Evolutionary conservation across 2,329 filamentous ascomycete genomes (phyloP), one percentile per base, ranked within the genome.

Genomic region (Drechslerella dactyloides): DNA sequence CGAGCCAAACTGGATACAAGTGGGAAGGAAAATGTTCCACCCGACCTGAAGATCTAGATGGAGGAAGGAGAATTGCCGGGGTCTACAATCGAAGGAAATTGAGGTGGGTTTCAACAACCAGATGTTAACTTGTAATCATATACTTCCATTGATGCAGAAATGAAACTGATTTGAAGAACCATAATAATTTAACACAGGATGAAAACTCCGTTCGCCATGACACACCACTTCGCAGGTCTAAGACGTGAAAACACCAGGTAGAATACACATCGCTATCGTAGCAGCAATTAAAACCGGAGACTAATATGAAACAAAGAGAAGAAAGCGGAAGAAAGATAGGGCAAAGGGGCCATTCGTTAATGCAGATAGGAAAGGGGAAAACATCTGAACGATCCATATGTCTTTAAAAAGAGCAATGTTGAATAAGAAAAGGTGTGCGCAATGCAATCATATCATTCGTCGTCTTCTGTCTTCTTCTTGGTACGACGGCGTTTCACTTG

Each of bases 131-230:
- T 42, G 13, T 42, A 17, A 6, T 42, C 27, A 33, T 33, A 33
- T 33, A 8, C 27, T 33, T 33, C 27, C 27, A 17, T 13, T 4
- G n/a, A 42, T 42, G 37, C 37, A 15, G 37, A 42, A 15, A 6
- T 42, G 37, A 6, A 15, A 33, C 27, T 33, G 8, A 33, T 33
- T 8, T n/a, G n/a, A 37, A 37, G 37, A 42, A 17, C 4, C 37
- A 42, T 15, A 42, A 15, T 42, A 42, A 13, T 6, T 5, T 6
- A 8, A 33, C 27, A 33, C 4, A 33, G 27, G 8, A 33, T 8
- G 8, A 54, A 54, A 23, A 69, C 58, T 17, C 65, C 58, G 48
- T 58, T 57, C 58, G 40, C 65, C 65, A 33, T 35, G 13, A 13
- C 5, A 42, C 37, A 42, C 37, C 37, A 15, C 33, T 6, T 37